Evolutionary conservation across 768 basidiomycete species (phyloP), one percentile per base, ranked within the genome.

Genomic region (Boletales sp.): DNA sequence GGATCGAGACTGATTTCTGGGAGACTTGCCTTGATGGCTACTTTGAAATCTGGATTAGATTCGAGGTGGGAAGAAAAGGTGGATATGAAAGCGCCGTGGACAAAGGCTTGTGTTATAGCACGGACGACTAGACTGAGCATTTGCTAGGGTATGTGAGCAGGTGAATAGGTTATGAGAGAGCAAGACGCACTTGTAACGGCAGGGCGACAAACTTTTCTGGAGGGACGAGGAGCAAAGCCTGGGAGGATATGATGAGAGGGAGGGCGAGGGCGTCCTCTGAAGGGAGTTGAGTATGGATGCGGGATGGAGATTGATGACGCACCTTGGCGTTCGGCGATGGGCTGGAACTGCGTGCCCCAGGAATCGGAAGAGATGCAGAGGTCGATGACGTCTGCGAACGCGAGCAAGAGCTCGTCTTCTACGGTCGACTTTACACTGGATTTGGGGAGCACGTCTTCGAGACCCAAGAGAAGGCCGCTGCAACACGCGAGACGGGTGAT

Each of bases 321-420:
- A 62, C 70, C 70, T 50, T 55, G 71, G 59, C 69, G 74, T 55
- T 77, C 74, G 7, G 74, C 70, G 15, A 71, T 70, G n/a, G 78
- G 76, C 49, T 75, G 74, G 60, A 88, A 89, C 57, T 90, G 86
- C 45, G 73, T 77, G 60, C 84, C 81, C 87, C 87, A 89, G 14
- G 72, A 72, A 41, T 63, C 66, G 5, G 71, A 67, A 8, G 61
- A 62, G 15, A 61, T 57, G 53, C 84, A 82, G 11, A 76, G 67
- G 56, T 90, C 87, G 63, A 90, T 78, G 19, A 86, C 77, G 61
- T 90, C 87, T 8, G 89, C 87, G 25, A 89, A 71, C 4, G 85
- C 79, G 25, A 91, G 71, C 30, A 90, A 71, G 21, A 81, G 63
- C 58, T 87, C 84, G 47, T 85, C 78, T 63, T 90, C 84, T 10